Evolutionary conservation across 1,284 basidiomycete genomes (phyloP).

Genomic region (Malassezia cuniculi): DNA sequence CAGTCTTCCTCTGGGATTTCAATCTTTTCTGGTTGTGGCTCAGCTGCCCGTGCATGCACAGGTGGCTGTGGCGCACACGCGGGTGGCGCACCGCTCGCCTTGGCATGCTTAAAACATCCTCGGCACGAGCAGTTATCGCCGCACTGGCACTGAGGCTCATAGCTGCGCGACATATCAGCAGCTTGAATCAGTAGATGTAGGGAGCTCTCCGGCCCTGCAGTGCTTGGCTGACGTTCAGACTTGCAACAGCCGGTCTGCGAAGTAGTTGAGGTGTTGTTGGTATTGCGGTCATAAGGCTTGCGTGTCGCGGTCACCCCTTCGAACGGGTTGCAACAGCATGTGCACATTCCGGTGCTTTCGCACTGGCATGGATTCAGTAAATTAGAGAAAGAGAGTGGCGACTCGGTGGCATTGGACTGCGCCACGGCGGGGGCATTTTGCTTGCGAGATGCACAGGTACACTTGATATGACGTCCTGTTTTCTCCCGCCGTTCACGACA

Average conservation of each 20-base stretch:
- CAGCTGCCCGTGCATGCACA: background rate
- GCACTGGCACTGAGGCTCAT: slow-evolving; percentile 21
- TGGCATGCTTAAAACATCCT: slow-evolving; percentile 17
- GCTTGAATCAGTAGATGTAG: slow-evolving; percentile 21
- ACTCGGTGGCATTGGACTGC: background rate
- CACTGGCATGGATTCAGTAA: slow-evolving; percentile 34
- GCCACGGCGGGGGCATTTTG: slow-evolving; percentile 5
- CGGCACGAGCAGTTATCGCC: slow-evolving; percentile 16
- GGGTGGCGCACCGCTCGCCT: slow-evolving; percentile 12
- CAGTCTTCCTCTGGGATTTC: too few relatives aligned
- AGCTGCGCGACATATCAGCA: slow-evolving; percentile 24
- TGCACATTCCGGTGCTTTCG: slow-evolving; percentile 17
- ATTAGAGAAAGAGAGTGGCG: slow-evolving; percentile 22
- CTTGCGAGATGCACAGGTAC: slow-evolving; percentile 13
- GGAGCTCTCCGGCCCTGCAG: slow-evolving; percentile 12
- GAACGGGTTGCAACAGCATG: slow-evolving; percentile 16
- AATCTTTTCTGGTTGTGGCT: too few relatives aligned
- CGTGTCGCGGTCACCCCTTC: background rate
- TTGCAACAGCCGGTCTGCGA: background rate
- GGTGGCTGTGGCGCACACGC: background rate
- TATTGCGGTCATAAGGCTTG: background rate
- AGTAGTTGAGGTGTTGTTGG: background rate
- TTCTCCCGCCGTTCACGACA: slow-evolving; percentile 27
- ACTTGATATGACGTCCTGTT: slow-evolving; percentile 27
- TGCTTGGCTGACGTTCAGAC: slow-evolving; percentile 14